phyloP scores from a whole-genome alignment of 2,329 filamentous ascomycete species.

The Colletotrichum kahawae region DNA sequence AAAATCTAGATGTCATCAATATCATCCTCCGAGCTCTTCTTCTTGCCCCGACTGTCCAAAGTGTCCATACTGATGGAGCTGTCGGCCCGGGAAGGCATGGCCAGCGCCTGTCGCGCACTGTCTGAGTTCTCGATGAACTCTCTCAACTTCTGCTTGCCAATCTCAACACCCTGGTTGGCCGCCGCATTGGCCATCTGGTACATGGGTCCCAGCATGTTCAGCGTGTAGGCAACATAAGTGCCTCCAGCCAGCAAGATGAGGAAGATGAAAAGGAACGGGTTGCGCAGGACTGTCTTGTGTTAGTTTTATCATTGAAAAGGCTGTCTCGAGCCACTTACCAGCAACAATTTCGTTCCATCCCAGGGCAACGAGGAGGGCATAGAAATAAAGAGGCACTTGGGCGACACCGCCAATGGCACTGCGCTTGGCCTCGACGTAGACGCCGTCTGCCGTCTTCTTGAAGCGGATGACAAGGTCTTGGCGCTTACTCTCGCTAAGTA shows the following conservation, averaged over 20 bases:
- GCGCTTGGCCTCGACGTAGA: slow-evolving; percentile 97
- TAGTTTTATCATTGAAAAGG: not conserved
- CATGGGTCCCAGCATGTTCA: slow-evolving; percentile 96
- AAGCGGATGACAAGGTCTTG: slow-evolving; percentile 93
- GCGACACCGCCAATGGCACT: slow-evolving; percentile 95
- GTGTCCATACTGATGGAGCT: slow-evolving; percentile 63
- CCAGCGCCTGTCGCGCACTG: slow-evolving; percentile 81
- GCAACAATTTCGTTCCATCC: slow-evolving; percentile 99
- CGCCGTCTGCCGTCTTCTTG: slow-evolving; percentile 97
- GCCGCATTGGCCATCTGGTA: slow-evolving; percentile 94
- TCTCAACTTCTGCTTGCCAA: slow-evolving; percentile 88
- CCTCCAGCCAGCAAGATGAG: slow-evolving; percentile 77
- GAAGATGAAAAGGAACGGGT: slow-evolving; percentile 91
- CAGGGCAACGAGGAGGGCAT: slow-evolving; percentile 82
- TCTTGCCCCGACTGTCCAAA: slow-evolving; percentile 65
- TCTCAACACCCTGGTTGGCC: slow-evolving; percentile 82
- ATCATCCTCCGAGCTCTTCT: slow-evolving; percentile 46
- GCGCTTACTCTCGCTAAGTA: slow-evolving; percentile 88
- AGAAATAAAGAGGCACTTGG: slow-evolving; percentile 94
- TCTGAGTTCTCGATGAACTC: slow-evolving; percentile 92
- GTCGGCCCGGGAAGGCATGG: slow-evolving; percentile 64
- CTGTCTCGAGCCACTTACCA: slow-evolving; percentile 62
- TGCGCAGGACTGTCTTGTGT: slow-evolving; percentile 75
- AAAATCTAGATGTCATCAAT: slow-evolving; percentile 63
- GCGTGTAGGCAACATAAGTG: slow-evolving; percentile 88